Percentiles rank a stretch among this genome's conserved stretches.
Evolutionary conservation across 257 asterid species (phyloP).

Genomic region (Solanum virginianum): DNA sequence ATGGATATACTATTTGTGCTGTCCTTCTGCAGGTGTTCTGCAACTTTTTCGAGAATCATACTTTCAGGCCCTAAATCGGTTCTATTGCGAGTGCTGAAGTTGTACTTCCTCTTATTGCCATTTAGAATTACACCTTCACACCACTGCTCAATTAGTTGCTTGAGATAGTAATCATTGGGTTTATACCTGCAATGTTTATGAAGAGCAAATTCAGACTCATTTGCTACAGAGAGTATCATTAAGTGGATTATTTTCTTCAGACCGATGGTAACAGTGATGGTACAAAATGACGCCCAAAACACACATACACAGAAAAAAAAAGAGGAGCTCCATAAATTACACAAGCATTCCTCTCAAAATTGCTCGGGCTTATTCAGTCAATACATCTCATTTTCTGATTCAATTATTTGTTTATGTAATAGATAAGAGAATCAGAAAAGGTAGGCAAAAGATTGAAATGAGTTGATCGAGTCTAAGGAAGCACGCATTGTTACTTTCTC

Average conservation of each 20-base stretch:
- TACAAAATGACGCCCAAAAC: neutral
- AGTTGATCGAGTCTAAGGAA: neutral
- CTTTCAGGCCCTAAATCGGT: constrained; percentile 36
- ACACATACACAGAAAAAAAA: neutral
- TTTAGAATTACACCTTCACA: constrained; percentile 81
- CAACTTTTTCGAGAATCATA: constrained; percentile 76
- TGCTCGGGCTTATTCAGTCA: neutral
- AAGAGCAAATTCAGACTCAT: neutral
- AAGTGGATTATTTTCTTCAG: neutral
- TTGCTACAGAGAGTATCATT: neutral
- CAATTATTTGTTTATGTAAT: neutral
- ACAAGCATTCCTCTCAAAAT: neutral
- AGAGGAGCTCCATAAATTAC: neutral
- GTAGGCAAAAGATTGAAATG: neutral
- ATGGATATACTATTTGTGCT: constrained; percentile 49
- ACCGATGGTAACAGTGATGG: neutral
- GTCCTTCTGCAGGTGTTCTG: constrained; percentile 66
- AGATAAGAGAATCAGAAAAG: neutral
- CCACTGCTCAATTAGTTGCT: constrained; percentile 93
- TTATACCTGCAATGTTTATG: constrained; percentile 47
- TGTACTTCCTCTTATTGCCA: constrained; percentile 14
- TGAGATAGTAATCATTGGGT: constrained; percentile 78
- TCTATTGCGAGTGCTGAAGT: constrained; percentile 10
- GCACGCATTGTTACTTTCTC: neutral
- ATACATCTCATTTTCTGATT: neutral